Evolutionary conservation across 225 moss, liverwort and hornwort species (phyloP).

Genomic region (Bryum argenteum): DNA sequence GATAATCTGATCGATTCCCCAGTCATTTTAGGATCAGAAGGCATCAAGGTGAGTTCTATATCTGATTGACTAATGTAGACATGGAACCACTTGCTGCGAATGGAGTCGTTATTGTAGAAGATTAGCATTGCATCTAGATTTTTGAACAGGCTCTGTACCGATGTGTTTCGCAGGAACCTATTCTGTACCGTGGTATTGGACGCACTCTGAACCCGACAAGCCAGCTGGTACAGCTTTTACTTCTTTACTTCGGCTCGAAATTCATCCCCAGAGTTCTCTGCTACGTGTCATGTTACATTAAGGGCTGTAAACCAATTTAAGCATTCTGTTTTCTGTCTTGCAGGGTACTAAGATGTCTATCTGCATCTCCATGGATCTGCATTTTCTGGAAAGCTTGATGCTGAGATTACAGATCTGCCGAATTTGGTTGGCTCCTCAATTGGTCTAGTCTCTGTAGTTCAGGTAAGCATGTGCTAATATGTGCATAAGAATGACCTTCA

Average conservation of each 20-base stretch:
- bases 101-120: neutral
- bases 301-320: slow-evolving; percentile 2
- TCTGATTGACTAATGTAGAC: neutral
- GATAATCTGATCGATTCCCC: slow-evolving; percentile 69
- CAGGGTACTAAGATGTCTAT: slow-evolving; percentile 80
- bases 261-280: neutral
- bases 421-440: slow-evolving; percentile 77
- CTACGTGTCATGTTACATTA: no score
- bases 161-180: slow-evolving; percentile 58
- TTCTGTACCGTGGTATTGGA: slow-evolving; percentile 89
- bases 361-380: slow-evolving; percentile 84
- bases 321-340: slow-evolving; percentile 8
- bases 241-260: neutral
- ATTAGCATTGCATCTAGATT: neutral
- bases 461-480: no score
- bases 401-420: slow-evolving; percentile 67
- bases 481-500: neutral
- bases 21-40: slow-evolving; percentile 69
- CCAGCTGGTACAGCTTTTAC: slow-evolving; percentile 63
- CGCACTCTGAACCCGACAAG: slow-evolving; percentile 87
- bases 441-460: slow-evolving; percentile 77
- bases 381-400: slow-evolving; percentile 73
- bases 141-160: slow-evolving; percentile 4
- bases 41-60: slow-evolving; percentile 58
- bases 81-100: neutral